Base-by-base conservation (phyloP, 371 early-diverging fungal species). In the Lichtheimia hyalospora region DNA sequence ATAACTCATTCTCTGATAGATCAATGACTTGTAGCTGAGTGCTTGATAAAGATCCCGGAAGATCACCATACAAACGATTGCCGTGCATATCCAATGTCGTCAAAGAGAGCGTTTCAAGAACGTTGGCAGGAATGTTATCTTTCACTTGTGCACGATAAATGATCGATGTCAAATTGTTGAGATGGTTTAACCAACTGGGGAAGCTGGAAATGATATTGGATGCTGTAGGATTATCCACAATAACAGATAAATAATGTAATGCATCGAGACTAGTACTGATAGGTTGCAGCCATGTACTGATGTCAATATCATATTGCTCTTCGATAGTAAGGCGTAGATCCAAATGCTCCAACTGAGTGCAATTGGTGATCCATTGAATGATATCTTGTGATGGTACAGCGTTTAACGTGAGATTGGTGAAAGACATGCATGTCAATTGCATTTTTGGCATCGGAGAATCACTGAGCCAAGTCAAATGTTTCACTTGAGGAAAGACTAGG, bases 101-200 rank as follows among this genome's bases (percentile, higher is more conserved):
- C 41, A 55, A 23, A 16, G 56, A 46, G 3, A 55, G 21, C 15
- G 23, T 23, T 2, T n/a, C 23, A n/a, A 55, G 24, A 40, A 55
- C 34, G 39, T 60, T 20, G 6, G 34, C 5, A n/a, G 43, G 61
- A 7, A 60, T 44, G 6, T 4, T 18, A 49, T 60, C 61, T 6
- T 50, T 21, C 10, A 60, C 50, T 2, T 46, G 40, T 7, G 61
- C 54, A 34, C 24, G 61, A 28, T 60, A 60, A 5, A 25, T 16
- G 12, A 60, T 23, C 0, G 42, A n/a, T 7, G 44, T 28, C 24
- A 60, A 10, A 3, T 53, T 27, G 5, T 28, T 60, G 5, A 60
- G 28, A 15, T 60, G 25, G 5, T 39, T 48, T 0, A 60, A 39
- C 61, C 61, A 60, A 20, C 16, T n/a, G 3, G 61, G 61, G 15